Base-by-base conservation (phyloP, 768 basidiomycete genomes). In the Tubosaeta brunneosetosa region DNA sequence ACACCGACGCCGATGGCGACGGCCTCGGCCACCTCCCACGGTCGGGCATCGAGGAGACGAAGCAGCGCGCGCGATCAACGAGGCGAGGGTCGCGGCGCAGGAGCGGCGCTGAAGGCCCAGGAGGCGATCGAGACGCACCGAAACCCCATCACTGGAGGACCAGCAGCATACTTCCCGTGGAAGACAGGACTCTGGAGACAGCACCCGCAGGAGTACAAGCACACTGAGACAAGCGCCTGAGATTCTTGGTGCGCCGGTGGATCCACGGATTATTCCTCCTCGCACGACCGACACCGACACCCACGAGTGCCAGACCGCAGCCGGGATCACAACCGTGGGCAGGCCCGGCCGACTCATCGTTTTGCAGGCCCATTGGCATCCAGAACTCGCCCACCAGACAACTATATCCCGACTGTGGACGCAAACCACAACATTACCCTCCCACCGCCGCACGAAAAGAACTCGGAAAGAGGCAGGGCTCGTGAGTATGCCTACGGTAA, bases 391-490 rank as follows among this genome's bases (percentile, higher is more conserved):
- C 48, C 72, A 7, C 78, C 77, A 0, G 80, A 82, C n/a, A 72
- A 69, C 5, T 81, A 69, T 51, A 79, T 82, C 49, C 80, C 81
- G 0, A 71, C n/a, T 43, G 74, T 54, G 34, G 74, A 69, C 11
- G 52, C 68, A 0, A 68, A 74, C 51, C 68, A 69, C 10, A 62
- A 68, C 17, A 78, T 79, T 16, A 54, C 64, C 5, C 66, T 82
- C n/a, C 79, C 79, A 6, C 74, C 80, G 17, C 81, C 81, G 1
- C 77, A 81, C 50, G 79, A 74, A 52, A 54, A 40, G 6, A 11
- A 49, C 27, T 46, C 58, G 2, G 68, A 70, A 36, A 56, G 62
- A 32, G 40, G 55, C 22, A 57, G 60, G 42, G 41, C 32, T 27
- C 61, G 55, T 27, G 67, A 65, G n/a, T 65, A 65, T 38, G 53